Evolutionary conservation across 1,139 yeast species (phyloP), one percentile per base, ranked within the genome.

Genomic region (Cylindricascospora bacillispora): DNA sequence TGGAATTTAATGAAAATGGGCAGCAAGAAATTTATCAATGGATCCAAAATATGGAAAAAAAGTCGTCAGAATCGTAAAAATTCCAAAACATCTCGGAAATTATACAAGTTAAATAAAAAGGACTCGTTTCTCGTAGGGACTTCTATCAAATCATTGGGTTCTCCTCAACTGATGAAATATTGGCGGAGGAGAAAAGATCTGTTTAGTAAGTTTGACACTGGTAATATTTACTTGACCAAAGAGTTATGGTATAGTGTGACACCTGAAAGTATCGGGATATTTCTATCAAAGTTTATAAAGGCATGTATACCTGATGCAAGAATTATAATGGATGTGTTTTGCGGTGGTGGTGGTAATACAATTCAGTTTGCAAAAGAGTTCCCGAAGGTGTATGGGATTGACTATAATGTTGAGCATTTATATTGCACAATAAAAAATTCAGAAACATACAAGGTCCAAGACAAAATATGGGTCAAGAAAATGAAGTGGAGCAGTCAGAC

Each of bases 271-370:
- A 57, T 81, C 4, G 93, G 94, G 1, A 55, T 59, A 15, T 72
- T 72, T 44, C 56, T 72, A 0, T 86, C 95, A 0, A 60, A 63
- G 29, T 65, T 77, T 35, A 56, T 77, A 14, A 54, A 52, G 25
- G 57, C 62, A n/a, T 63, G 71, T 32, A 52, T 59, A 24, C 73
- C 85, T 0, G 47, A 62, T 0, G 67, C 74, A 1, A 45, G 48
- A 2, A 46, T 51, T 0, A 55, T 69, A 0, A 49, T 75, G 31
- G 98, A 89, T 49, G 67, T 83, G 4, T 86, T 86, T 47, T 80
- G 95, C 41, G 99, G 99, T 0, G 97, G 93, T 2, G 98, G 95
- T 0, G 98, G 98, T 0, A 89, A 89, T 49, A 62, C 85, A 1
- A 81, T 85, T 24, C 95, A 83, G 44, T 75, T 89, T 54, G 86